Evolutionary conservation across 306 rosid species (phyloP).

Genomic region (Vicia villosa): DNA sequence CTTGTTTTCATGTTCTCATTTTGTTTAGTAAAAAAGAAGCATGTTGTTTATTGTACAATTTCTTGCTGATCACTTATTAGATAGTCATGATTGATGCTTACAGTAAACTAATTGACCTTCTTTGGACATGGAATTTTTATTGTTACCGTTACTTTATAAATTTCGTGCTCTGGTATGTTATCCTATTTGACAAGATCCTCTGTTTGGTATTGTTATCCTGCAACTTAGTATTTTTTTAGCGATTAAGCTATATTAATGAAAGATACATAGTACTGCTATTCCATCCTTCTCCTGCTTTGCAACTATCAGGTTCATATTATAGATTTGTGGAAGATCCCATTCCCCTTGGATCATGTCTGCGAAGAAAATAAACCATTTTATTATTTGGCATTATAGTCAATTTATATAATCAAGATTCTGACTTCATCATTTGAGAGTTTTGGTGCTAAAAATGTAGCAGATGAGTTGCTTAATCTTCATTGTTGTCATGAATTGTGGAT

Average conservation of each 20-base stretch:
- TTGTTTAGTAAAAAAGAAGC: neutral
- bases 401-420: neutral
- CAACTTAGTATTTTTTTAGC: neutral
- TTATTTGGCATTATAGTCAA: constrained; percentile 1
- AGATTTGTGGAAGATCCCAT: constrained; percentile 25
- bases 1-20: neutral
- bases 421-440: constrained; percentile 7
- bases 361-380: neutral
- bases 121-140: constrained; percentile 15
- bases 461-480: neutral
- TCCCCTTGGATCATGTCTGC: constrained; percentile 8
- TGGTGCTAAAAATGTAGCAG: neutral
- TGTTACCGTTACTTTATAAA: constrained; percentile 6
- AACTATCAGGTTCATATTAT: too few species aligned
- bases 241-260: constrained; percentile 8
- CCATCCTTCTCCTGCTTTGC: neutral
- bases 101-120: neutral
- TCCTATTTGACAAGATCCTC: constrained; percentile 1
- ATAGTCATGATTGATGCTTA: constrained; percentile 10
- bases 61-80: neutral
- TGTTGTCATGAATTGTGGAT: neutral
- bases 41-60: too few species aligned
- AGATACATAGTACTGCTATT: neutral
- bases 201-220: neutral
- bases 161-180: constrained; percentile 29